Percentiles rank a stretch among this genome's conserved stretches.
phyloP scores from a whole-genome alignment of 2,329 filamentous ascomycete species.

The Sporothrix variecibatus region DNA sequence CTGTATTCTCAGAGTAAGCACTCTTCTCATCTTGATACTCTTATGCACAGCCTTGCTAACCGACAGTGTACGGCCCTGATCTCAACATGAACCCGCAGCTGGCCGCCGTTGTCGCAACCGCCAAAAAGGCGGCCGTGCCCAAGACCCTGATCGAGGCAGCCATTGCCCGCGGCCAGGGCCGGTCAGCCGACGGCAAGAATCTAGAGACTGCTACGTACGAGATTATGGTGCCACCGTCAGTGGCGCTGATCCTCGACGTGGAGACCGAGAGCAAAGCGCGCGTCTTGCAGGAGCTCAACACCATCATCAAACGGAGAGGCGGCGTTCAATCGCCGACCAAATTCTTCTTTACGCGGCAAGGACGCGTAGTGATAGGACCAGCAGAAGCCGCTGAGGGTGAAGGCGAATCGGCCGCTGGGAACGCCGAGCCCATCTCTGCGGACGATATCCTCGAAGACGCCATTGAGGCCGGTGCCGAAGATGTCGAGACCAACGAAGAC shows the following conservation, averaged over 20 bases:
- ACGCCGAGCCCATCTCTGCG: conserved; percentile 48
- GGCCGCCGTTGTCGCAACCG: conserved; percentile 66
- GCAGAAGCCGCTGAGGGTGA: conserved; percentile 70
- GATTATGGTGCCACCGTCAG: conserved; percentile 73
- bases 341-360: conserved; percentile 83
- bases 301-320: conserved; percentile 69
- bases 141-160: conserved; percentile 78
- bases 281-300: conserved; percentile 70
- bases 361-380: conserved; percentile 67
- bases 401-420: conserved; percentile 67
- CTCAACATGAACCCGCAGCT: conserved; percentile 74
- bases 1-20: conserved; percentile 70
- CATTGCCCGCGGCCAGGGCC: conserved; percentile 84
- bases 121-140: conserved; percentile 82
- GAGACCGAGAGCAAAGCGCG: conserved; percentile 81
- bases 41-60: conserved; percentile 16
- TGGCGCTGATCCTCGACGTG: conserved; percentile 80
- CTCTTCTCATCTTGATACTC: not conserved
- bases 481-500: conserved; percentile 66
- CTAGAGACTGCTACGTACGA: conserved; percentile 81
- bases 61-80: conserved; percentile 61
- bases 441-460: conserved; percentile 78
- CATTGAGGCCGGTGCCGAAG: conserved; percentile 80
- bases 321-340: conserved; percentile 72
- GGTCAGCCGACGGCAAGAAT: conserved; percentile 69